phyloP scores from a whole-genome alignment of 805 yeast species.

The Kodamaea hsintzibuensis region DNA sequence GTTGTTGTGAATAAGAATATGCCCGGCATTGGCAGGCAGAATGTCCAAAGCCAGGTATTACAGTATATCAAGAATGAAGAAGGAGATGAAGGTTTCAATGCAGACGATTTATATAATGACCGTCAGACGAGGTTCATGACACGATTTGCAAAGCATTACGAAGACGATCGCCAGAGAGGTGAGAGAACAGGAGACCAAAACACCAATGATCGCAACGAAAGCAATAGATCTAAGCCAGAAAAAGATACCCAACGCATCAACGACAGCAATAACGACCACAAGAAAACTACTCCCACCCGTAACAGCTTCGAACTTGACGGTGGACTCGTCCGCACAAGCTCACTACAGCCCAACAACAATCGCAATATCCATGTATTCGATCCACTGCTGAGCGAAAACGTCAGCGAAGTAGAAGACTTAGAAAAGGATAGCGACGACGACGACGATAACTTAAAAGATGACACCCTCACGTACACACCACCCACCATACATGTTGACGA shows the following conservation, averaged over 20 bases:
- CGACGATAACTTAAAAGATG: background rate
- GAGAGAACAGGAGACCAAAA: background rate
- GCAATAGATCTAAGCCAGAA: slow-evolving; percentile 14
- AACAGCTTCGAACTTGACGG: background rate
- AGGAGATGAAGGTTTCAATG: slow-evolving; percentile 12
- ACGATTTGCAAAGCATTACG: background rate
- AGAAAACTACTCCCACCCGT: background rate
- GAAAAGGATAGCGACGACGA: slow-evolving; percentile 4
- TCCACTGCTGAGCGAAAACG: slow-evolving; percentile 6
- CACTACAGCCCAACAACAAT: slow-evolving; percentile 6
- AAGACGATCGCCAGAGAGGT: slow-evolving; percentile 26
- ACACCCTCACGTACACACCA: background rate
- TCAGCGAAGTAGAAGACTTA: slow-evolving; percentile 7
- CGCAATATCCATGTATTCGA: slow-evolving; percentile 11
- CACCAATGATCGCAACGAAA: slow-evolving; percentile 15
- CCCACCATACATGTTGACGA: background rate
- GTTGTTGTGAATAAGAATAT: slow-evolving; percentile 18
- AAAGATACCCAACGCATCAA: background rate
- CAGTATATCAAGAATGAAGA: slow-evolving; percentile 31
- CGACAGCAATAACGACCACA: slow-evolving; percentile 15
- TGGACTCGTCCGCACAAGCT: background rate
- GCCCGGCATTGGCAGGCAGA: slow-evolving; percentile 25
- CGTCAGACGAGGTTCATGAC: slow-evolving; percentile 22
- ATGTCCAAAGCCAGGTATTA: slow-evolving; percentile 34
- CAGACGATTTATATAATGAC: slow-evolving; percentile 40